Conservation (phyloP, 2,329 filamentous ascomycete genomes). For the Rutstroemia sp. region DNA sequence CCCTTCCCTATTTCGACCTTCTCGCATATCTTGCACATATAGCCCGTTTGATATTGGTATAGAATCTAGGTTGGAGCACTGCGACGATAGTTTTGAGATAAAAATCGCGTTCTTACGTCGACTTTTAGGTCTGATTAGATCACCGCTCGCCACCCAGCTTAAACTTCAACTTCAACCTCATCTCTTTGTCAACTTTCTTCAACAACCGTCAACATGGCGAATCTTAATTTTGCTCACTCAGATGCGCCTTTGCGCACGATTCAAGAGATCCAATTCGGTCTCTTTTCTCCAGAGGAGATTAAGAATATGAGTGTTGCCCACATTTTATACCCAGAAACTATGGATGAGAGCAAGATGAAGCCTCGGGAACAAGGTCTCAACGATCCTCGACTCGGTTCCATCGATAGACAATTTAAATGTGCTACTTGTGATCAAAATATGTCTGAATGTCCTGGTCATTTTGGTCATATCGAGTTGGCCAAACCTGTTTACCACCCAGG, state of each 20-base stretch:
- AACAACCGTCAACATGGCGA: constrained; percentile 63
- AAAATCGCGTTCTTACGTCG: constrained; percentile 21
- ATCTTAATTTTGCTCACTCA: constrained; percentile 83
- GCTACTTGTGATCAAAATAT: constrained; percentile 94
- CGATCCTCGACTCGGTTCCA: constrained; percentile 91
- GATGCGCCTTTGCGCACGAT: constrained; percentile 95
- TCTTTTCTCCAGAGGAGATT: constrained; percentile 96
- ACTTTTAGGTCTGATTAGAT: constrained; percentile 13
- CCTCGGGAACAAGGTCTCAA: constrained; percentile 90
- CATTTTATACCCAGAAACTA: constrained; percentile 97
- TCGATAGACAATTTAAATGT: constrained; percentile 92
- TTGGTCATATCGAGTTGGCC: constrained; percentile 96
- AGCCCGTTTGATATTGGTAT: constrained; percentile 14
- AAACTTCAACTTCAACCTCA: neutral
- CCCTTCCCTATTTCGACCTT: constrained; percentile 23
- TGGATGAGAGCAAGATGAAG: constrained; percentile 91
- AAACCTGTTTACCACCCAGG: constrained; percentile 92
- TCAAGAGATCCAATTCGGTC: constrained; percentile 97
- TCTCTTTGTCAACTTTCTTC: constrained; percentile 7
- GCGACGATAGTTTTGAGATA: constrained; percentile 9
- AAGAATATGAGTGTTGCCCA: constrained; percentile 97
- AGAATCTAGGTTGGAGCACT: constrained; percentile 4
- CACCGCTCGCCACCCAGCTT: constrained; percentile 9
- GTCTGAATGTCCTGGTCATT: constrained; percentile 94
- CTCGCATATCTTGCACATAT: constrained; percentile 21